Evolutionary conservation across 768 basidiomycete genomes (phyloP).

Genomic region (Mycena floridula): DNA sequence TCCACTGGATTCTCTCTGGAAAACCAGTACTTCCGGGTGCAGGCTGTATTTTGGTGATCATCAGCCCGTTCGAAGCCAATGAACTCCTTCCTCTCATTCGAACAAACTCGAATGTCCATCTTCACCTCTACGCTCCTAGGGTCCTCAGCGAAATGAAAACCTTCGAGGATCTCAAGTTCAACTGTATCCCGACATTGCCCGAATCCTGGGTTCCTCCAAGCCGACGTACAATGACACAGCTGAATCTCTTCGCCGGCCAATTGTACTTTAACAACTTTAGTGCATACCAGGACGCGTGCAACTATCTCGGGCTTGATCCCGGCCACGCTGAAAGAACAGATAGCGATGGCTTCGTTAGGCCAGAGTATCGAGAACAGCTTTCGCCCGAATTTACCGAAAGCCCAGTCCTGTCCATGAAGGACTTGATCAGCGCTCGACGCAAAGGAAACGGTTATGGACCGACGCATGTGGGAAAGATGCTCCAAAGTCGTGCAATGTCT

Average conservation of each 20-base stretch:
- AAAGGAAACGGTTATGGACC: slow-evolving; percentile 29
- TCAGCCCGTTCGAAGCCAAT: slow-evolving; percentile 37
- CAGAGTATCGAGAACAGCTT: slow-evolving; percentile 10
- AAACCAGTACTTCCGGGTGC: slow-evolving; percentile 6
- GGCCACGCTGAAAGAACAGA: slow-evolving; percentile 11
- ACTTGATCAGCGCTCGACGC: slow-evolving; percentile 27
- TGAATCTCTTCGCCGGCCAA: slow-evolving; percentile 41
- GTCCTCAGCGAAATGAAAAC: slow-evolving; percentile 25
- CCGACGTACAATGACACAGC: slow-evolving; percentile 18
- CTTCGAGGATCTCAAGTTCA: slow-evolving; percentile 30
- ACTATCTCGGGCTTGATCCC: slow-evolving; percentile 27
- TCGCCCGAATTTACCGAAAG: slow-evolving; percentile 23
- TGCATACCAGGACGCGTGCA: slow-evolving; percentile 28
- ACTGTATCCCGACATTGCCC: slow-evolving; percentile 20
- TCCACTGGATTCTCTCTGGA: slow-evolving; percentile 42
- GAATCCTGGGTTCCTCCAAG: slow-evolving; percentile 10
- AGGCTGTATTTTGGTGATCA: slow-evolving; percentile 19
- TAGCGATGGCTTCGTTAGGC: slow-evolving; percentile 25
- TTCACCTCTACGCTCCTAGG: slow-evolving; percentile 38
- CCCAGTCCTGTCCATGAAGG: slow-evolving; percentile 27
- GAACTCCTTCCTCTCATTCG: slow-evolving; percentile 28
- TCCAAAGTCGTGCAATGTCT: slow-evolving; percentile 20
- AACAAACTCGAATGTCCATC: slow-evolving; percentile 21
- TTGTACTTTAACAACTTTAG: slow-evolving; percentile 28
- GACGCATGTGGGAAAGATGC: slow-evolving; percentile 36